phyloP scores from a whole-genome alignment of 2,329 filamentous ascomycete species.

The Diplodia intermedia region DNA sequence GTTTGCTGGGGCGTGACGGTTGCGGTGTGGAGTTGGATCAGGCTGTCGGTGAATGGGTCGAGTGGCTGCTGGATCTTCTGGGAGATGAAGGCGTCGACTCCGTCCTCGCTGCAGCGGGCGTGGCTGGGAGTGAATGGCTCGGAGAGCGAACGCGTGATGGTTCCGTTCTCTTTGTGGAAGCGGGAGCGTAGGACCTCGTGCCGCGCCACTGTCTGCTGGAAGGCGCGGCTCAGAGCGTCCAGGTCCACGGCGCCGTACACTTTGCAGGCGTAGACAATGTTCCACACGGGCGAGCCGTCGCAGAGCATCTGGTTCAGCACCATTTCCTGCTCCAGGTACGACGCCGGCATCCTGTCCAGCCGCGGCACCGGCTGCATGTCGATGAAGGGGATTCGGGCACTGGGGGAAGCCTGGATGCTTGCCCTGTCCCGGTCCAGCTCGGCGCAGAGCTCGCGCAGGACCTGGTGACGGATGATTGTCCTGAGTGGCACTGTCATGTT shows the following conservation, averaged over 20 bases:
- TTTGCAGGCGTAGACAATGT: constrained; percentile 15
- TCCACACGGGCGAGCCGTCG: constrained; percentile 11
- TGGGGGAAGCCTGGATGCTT: background rate
- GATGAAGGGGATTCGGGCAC: background rate
- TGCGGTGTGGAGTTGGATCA: constrained; percentile 13
- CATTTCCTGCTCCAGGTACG: constrained; percentile 17
- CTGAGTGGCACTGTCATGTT: constrained; percentile 17
- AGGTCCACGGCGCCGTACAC: constrained; percentile 6
- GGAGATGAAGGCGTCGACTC: constrained; percentile 1
- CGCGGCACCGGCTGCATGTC: background rate
- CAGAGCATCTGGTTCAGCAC: constrained; percentile 8
- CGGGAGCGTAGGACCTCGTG: constrained; percentile 27
- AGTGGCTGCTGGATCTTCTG: constrained; percentile 12
- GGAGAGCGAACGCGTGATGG: background rate
- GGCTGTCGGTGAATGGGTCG: background rate
- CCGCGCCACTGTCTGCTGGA: background rate
- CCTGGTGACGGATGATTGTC: constrained; percentile 28
- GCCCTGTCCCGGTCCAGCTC: constrained; percentile 17
- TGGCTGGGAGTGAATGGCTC: background rate
- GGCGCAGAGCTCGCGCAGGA: constrained; percentile 14
- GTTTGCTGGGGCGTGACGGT: constrained; percentile 9
- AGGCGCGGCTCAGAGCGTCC: background rate
- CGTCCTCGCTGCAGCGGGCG: background rate
- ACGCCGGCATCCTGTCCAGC: constrained; percentile 7
- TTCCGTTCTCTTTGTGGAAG: background rate